These are phyloP conservation scores for Didymosphaeria variabile DNA, from an alignment of 2,329 filamentous ascomycete genomes.

Conservation along the genomic window DNA sequence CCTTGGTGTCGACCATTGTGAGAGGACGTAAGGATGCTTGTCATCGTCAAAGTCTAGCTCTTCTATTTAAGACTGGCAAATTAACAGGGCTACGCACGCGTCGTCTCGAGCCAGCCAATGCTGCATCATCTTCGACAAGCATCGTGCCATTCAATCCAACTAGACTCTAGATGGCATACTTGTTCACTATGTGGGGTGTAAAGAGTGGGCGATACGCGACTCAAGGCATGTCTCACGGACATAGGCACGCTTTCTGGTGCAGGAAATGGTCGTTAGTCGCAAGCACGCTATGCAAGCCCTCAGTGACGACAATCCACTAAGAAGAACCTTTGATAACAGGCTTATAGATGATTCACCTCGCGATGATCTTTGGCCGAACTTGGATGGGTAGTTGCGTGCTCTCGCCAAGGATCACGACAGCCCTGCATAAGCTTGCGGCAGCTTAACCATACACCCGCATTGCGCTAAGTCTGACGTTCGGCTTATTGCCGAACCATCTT, in stretches of 20 bases:
- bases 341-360: neutral
- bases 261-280: neutral
- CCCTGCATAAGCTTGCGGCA: neutral
- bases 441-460: neutral
- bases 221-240: neutral
- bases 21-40: neutral
- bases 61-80: neutral
- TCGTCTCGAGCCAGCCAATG: constrained; percentile 3
- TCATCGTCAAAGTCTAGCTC: neutral
- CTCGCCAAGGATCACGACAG: constrained; percentile 25
- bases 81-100: neutral
- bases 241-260: constrained; percentile 1
- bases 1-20: constrained; percentile 10
- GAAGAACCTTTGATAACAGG: neutral
- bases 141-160: neutral
- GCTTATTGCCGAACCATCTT: neutral
- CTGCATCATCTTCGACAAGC: neutral
- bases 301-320: constrained; percentile 16
- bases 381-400: constrained; percentile 21
- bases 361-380: constrained; percentile 17
- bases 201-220: neutral
- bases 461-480: neutral
- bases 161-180: neutral
- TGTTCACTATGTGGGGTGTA: neutral
- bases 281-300: constrained; percentile 27